Base-by-base conservation (phyloP, 768 basidiomycete genomes). In the Mycena albidolilacea region DNA sequence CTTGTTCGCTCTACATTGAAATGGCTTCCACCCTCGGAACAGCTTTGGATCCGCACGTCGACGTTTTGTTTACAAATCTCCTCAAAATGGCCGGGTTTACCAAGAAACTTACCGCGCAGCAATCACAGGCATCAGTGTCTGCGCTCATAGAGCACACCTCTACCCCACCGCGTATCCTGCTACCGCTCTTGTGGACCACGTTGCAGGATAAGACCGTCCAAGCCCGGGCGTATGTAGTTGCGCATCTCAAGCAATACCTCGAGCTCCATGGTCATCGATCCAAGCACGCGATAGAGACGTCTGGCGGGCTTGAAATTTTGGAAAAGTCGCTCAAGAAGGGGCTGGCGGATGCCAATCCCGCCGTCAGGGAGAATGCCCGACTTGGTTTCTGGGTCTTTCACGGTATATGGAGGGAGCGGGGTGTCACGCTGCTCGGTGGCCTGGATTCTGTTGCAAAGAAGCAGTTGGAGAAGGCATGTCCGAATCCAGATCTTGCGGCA, bases 31-130 rank as follows among this genome's bases (percentile, higher is more conserved):
- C 90, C 17, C 89, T 99, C 39, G 91, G 91, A 57, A 77, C 89
- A 11, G 81, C 86, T 17, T 84, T 98, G 58, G 97, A 99, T 79
- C 92, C 91, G 0, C 90, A 93, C 77, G 92, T 92, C 78, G 98
- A 99, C 61, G 80, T 86, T 2, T 78, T 98, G 4, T 85, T 96
- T 70, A 88, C 89, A n/a, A 89, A 93, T 77, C 88, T 97, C 14
- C 85, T 97, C 52, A 92, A 91, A 73, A 93, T 99, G 94, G 91
- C 94, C 38, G 92, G 91, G 9, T 91, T 95, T 67, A 98, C 97
- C 41, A 99, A 99, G 83, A 97, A 97, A 81, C 91, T 98, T 60
- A 89, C 91, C 30, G 95, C 94, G 5, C 92, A 95, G 68, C 93
- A 93, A 71, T 95, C 97, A 0, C 98, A 98, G 80, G 85, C 87